phyloP scores from a whole-genome alignment of 768 basidiomycete genomes.

The Leccinum broughii region DNA sequence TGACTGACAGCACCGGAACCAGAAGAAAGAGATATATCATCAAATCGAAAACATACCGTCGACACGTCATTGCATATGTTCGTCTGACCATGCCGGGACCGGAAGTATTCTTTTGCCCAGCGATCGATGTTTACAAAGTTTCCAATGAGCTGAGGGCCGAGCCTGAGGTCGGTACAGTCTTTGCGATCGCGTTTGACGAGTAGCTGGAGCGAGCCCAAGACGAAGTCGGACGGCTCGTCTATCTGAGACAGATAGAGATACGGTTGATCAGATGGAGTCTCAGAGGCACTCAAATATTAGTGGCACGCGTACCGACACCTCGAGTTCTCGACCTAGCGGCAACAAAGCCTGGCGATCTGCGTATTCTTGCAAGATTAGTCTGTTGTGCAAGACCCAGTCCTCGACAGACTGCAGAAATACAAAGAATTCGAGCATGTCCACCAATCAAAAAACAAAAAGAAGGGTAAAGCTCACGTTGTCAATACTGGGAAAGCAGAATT shows the following conservation, averaged over 20 bases:
- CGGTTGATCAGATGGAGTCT: conserved; percentile 3
- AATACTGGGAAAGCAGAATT: neutral
- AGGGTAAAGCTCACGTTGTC: conserved; percentile 9
- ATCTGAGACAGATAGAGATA: conserved; percentile 12
- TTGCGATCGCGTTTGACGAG: conserved; percentile 30
- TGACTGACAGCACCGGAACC: neutral
- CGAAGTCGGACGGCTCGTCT: conserved; percentile 25
- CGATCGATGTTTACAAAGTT: conserved; percentile 30
- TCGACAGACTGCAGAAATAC: conserved; percentile 11
- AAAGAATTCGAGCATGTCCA: neutral
- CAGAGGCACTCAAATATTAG: neutral
- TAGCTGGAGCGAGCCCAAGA: conserved; percentile 28
- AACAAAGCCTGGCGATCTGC: conserved; percentile 28
- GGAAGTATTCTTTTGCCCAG: conserved; percentile 32
- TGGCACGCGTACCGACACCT: conserved; percentile 23
- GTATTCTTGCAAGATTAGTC: conserved; percentile 26
- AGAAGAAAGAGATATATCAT: neutral
- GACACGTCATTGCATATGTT: conserved; percentile 20
- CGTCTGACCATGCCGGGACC: conserved; percentile 18
- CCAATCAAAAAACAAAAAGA: neutral
- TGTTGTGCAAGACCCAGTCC: conserved; percentile 27
- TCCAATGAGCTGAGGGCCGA: conserved; percentile 33
- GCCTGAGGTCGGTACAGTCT: conserved; percentile 9
- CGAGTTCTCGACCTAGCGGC: conserved; percentile 25
- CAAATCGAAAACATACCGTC: conserved; percentile 16